Conservation (phyloP, 495 filamentous ascomycete genomes). For the Podospora sp. region DNA sequence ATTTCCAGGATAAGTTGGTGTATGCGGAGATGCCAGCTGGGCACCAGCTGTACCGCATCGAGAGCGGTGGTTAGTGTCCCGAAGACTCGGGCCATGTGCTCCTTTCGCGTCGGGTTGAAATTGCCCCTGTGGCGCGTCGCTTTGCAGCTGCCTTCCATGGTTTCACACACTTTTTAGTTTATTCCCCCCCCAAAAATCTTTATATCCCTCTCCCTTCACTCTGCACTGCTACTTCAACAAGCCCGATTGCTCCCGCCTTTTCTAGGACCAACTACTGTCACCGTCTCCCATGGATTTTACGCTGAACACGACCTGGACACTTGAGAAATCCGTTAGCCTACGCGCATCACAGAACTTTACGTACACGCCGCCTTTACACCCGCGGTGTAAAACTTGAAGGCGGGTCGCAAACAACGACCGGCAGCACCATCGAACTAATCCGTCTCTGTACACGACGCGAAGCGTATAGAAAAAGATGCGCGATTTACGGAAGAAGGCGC, state of each 20-base stretch:
- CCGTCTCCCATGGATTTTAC: conserved; percentile 31
- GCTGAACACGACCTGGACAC: conserved; percentile 7
- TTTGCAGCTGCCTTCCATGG: conserved; percentile 3
- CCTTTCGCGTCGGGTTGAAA: conserved; percentile 14
- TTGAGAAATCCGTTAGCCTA: neutral
- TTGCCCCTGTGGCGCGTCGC: conserved; percentile 16
- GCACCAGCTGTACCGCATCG: neutral
- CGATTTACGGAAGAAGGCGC: conserved; percentile 78
- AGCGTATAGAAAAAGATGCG: conserved; percentile 55
- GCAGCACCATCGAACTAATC: neutral
- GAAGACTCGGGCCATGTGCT: conserved; percentile 1
- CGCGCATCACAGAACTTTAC: conserved; percentile 15
- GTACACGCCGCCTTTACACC: conserved; percentile 28
- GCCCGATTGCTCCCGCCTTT: neutral
- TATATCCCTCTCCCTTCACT: neutral
- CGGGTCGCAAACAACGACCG: neutral
- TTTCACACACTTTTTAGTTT: conserved; percentile 8
- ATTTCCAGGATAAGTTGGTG: neutral
- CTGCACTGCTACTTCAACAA: neutral
- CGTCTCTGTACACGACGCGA: neutral
- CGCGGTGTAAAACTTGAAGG: conserved; percentile 14
- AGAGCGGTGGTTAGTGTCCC: neutral
- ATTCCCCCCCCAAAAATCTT: conserved; percentile 5
- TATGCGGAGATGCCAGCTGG: neutral
- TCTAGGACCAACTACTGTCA: neutral